These are phyloP conservation scores for Calocybe cyanea DNA, from an alignment of 768 basidiomycete species.

Conservation along the genomic window DNA sequence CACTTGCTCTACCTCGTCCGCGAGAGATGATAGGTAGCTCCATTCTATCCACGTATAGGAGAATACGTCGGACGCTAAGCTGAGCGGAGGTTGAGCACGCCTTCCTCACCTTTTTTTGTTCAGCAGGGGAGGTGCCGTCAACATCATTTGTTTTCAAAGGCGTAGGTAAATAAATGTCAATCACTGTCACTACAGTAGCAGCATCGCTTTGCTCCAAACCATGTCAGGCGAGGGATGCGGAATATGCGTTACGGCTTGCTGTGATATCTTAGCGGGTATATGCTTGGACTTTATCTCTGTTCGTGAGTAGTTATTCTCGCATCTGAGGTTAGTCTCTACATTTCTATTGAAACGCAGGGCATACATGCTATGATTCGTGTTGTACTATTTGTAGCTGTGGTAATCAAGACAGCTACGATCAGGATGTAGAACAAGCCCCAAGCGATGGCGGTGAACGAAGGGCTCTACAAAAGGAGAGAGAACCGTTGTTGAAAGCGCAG, in stretches of 20 bases:
- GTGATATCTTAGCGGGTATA: slow-evolving; percentile 33
- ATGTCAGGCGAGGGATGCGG: slow-evolving; percentile 29
- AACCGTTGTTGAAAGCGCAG: too few species aligned
- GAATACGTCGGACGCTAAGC: neutral
- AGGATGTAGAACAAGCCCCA: too few species aligned
- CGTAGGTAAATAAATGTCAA: neutral
- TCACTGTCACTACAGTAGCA: neutral
- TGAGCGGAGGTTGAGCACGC: neutral
- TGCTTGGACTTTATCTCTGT: slow-evolving; percentile 36
- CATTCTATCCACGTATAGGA: slow-evolving; percentile 13
- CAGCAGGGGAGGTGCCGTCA: neutral
- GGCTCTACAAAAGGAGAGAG: too few species aligned
- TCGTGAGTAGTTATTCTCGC: slow-evolving; percentile 22
- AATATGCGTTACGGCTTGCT: slow-evolving; percentile 26
- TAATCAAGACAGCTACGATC: too few species aligned
- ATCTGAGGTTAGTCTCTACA: too few species aligned
- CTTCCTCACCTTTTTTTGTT: slow-evolving; percentile 7
- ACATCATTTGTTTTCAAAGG: neutral
- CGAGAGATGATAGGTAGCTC: slow-evolving; percentile 17
- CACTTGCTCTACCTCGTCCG: slow-evolving; percentile 15
- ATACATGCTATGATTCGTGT: too few species aligned
- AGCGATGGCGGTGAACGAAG: too few species aligned
- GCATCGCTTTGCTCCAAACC: neutral
- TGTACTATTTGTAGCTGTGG: too few species aligned
- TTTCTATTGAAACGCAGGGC: too few species aligned